Base-by-base conservation (phyloP, 2,329 filamentous ascomycete species). In the Calycina herbarum region DNA sequence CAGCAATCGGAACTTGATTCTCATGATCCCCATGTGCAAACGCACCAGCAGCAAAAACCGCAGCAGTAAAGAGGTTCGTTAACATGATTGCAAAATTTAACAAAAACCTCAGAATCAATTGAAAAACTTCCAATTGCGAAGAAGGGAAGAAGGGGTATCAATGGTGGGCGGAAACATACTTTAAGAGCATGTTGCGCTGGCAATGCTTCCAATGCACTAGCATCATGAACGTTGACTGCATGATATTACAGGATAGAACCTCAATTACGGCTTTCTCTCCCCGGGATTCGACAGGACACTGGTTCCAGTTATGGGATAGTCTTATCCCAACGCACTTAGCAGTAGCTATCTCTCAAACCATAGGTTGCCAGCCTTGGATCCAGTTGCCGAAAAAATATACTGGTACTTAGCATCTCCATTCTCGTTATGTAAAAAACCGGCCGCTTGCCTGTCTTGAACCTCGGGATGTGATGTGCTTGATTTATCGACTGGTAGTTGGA, bases 1-100 rank as follows among this genome's bases (percentile, higher is more conserved):
- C 92, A 60, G 68, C 65, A 56, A 76, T 75, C 57, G 73, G 70
- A 29, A 73, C 59, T 59, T 76, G 75, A 31, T 69, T 61, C 91
- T 93, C 75, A 96, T 98, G 92, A 84, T 97, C 45, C 91, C 93
- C 63, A 89, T 97, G 85, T 94, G 93, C 85, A 92, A 97, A 80
- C 91, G 96, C 76, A 96, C 92, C 75, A 58, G 69, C 63, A 60
- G 68, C 71, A 65, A 75, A 62, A 33, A 67, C 57, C 57, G 68
- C 72, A 56, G 70, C 64, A 38, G 68, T 62, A 56, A 74, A 57
- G 64, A 74, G 60, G 27, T 71, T 69, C 20, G 69, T 60, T 33
- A 75, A 68, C 74, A 76, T 76, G 62, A 63, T 72, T 64, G 20
- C 3, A 24, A 3, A 24, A 7, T 54, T 29, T 29, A n/a, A 13